A percentile compares a stretch with the other conserved stretches of the same genome.
Conservation (phyloP, 1,139 yeast genomes). For the Suhomyces maxii region DNA sequence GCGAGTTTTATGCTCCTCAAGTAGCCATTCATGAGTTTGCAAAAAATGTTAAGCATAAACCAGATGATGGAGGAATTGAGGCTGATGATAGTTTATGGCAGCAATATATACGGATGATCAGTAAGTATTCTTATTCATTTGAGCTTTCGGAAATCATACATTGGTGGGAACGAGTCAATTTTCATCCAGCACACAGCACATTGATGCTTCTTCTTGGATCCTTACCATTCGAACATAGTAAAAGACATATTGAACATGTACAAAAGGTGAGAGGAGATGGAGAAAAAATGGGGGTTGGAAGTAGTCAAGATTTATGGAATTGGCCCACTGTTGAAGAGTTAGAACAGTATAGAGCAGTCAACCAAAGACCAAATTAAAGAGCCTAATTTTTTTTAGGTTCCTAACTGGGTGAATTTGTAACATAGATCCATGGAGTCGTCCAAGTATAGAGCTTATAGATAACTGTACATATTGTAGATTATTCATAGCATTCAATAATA, state of each 20-base stretch:
- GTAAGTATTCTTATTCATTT: slow-evolving; percentile 45
- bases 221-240: slow-evolving; percentile 40
- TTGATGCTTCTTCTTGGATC: slow-evolving; percentile 38
- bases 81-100: slow-evolving; percentile 54
- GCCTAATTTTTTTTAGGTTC: neutral
- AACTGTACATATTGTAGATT: too few species aligned
- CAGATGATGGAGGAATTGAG: slow-evolving; percentile 26
- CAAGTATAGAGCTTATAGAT: too few species aligned
- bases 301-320: slow-evolving; percentile 10
- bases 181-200: slow-evolving; percentile 43
- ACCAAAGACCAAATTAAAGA: neutral
- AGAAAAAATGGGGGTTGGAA: neutral
- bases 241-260: slow-evolving; percentile 42
- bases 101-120: slow-evolving; percentile 51
- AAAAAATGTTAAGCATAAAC: slow-evolving; percentile 23
- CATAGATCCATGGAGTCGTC: too few species aligned
- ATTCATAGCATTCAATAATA: too few species aligned
- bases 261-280: slow-evolving; percentile 23
- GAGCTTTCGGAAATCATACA: slow-evolving; percentile 54
- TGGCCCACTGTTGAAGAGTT: slow-evolving; percentile 16
- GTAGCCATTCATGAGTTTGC: slow-evolving; percentile 61
- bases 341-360: slow-evolving; percentile 4
- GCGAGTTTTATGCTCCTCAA: slow-evolving; percentile 55
- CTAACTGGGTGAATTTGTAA: neutral
- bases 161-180: slow-evolving; percentile 59